Percentiles rank a stretch among this genome's conserved stretches.
These are phyloP conservation scores for Bretschneidera sinensis DNA, from an alignment of 345 rosid genomes.

Conservation along the genomic window DNA sequence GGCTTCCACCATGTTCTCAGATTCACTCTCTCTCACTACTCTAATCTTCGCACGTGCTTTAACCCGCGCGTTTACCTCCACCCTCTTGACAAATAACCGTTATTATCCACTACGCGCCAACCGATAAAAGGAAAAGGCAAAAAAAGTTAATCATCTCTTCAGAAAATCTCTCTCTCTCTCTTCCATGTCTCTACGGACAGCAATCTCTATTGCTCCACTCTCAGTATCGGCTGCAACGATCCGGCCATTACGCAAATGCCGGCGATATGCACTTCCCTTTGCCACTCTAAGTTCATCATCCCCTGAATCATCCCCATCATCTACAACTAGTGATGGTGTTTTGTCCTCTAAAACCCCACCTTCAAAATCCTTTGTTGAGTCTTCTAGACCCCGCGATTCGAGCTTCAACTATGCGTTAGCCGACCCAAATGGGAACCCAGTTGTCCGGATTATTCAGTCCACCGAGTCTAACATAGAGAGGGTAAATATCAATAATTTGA, in stretches of 20 bases:
- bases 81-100: background rate
- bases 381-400: conserved; percentile 28
- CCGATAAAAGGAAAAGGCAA: background rate
- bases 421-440: conserved; percentile 24
- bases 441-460: conserved; percentile 47
- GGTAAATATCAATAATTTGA: conserved; percentile 22
- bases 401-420: conserved; percentile 34
- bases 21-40: too few species aligned
- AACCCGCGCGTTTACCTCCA: background rate
- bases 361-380: conserved; percentile 20
- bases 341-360: conserved; percentile 25
- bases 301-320: conserved; percentile 33
- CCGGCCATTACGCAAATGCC: conserved; percentile 17
- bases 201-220: conserved; percentile 39
- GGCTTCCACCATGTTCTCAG: too few species aligned
- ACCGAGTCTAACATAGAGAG: conserved; percentile 72
- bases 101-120: background rate
- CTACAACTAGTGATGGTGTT: conserved; percentile 13
- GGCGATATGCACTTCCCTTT: conserved; percentile 19
- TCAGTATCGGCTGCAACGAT: conserved; percentile 24
- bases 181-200: conserved; percentile 45
- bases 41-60: background rate
- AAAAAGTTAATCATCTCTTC: background rate
- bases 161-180: background rate
- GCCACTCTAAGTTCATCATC: conserved; percentile 46